These are phyloP conservation scores for Ilex aquifolium DNA, from an alignment of 257 asterid genomes.

Conservation along the genomic window DNA sequence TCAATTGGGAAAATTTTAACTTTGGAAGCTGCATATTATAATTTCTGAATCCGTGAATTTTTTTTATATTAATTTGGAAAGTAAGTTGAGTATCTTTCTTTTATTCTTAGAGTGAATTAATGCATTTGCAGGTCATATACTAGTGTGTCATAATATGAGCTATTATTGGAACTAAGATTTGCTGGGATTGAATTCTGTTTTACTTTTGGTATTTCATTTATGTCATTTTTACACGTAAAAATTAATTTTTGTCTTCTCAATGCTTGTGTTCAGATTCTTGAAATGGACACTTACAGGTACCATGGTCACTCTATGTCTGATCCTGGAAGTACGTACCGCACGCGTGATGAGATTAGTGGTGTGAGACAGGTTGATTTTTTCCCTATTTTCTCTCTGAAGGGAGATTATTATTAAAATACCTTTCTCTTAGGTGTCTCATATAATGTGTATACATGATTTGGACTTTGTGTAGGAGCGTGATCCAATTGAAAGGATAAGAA, in stretches of 20 bases:
- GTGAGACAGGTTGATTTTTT: constrained; percentile 68
- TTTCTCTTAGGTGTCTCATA: neutral
- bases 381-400: constrained; percentile 5
- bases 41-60: too few relatives aligned
- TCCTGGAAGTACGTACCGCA: constrained; percentile 98
- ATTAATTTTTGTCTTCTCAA: constrained; percentile 11
- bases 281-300: constrained; percentile 98
- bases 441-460: constrained; percentile 2
- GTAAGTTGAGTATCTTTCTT: too few relatives aligned
- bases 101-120: too few relatives aligned
- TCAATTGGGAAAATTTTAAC: too few relatives aligned
- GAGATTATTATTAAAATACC: neutral
- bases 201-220: constrained; percentile 2
- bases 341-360: constrained; percentile 92
- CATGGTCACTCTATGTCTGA: constrained; percentile 99
- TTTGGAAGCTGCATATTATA: too few relatives aligned
- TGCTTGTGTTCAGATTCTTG: constrained; percentile 71
- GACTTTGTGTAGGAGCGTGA: constrained; percentile 70
- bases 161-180: neutral
- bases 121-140: too few relatives aligned
- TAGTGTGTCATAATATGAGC: too few relatives aligned
- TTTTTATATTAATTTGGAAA: too few relatives aligned
- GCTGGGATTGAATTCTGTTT: neutral
- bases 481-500: constrained; percentile 89
- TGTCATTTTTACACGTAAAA: constrained; percentile 11